A percentile compares a stretch with the other conserved stretches of the same genome.
Conservation (phyloP, 495 filamentous ascomycete species). For the Penicillium canescens region DNA sequence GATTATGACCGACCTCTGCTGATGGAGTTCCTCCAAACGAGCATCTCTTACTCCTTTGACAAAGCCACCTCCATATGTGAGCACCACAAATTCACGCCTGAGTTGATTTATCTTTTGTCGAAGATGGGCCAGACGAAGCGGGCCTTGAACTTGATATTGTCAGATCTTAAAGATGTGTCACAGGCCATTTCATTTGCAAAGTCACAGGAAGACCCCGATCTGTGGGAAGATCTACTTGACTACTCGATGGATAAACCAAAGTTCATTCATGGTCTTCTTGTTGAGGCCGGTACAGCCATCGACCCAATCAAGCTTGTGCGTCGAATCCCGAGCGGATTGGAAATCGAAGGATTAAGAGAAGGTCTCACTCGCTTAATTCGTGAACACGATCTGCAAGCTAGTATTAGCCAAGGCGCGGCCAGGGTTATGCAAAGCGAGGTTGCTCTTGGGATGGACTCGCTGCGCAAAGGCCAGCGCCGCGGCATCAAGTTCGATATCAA, state of each 20-base stretch:
- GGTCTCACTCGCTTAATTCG: slow-evolving; percentile 83
- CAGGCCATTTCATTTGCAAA: slow-evolving; percentile 94
- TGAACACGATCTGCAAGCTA: slow-evolving; percentile 90
- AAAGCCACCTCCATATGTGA: slow-evolving; percentile 78
- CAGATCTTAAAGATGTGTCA: slow-evolving; percentile 80
- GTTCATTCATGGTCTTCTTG: slow-evolving; percentile 89
- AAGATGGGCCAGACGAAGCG: slow-evolving; percentile 92
- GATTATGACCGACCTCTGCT: slow-evolving; percentile 75
- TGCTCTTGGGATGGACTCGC: slow-evolving; percentile 71
- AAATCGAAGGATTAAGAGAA: slow-evolving; percentile 84
- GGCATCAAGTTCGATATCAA: slow-evolving; percentile 87
- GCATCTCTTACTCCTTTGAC: slow-evolving; percentile 80
- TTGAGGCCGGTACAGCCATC: slow-evolving; percentile 90
- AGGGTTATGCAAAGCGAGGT: slow-evolving; percentile 86
- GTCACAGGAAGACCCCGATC: slow-evolving; percentile 81
- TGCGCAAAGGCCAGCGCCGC: slow-evolving; percentile 73
- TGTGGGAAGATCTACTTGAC: slow-evolving; percentile 93
- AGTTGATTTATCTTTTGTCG: slow-evolving; percentile 89
- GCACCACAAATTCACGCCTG: slow-evolving; percentile 71
- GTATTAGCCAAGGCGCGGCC: slow-evolving; percentile 87
- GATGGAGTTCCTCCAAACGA: slow-evolving; percentile 82
- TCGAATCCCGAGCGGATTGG: slow-evolving; percentile 85
- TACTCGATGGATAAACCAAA: slow-evolving; percentile 95
- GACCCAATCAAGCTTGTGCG: slow-evolving; percentile 86
- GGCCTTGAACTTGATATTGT: slow-evolving; percentile 88